A percentile compares a stretch with the other conserved stretches of the same genome.
Evolutionary conservation across 2,329 filamentous ascomycete genomes (phyloP).

Genomic region (Epichloe baconii): DNA sequence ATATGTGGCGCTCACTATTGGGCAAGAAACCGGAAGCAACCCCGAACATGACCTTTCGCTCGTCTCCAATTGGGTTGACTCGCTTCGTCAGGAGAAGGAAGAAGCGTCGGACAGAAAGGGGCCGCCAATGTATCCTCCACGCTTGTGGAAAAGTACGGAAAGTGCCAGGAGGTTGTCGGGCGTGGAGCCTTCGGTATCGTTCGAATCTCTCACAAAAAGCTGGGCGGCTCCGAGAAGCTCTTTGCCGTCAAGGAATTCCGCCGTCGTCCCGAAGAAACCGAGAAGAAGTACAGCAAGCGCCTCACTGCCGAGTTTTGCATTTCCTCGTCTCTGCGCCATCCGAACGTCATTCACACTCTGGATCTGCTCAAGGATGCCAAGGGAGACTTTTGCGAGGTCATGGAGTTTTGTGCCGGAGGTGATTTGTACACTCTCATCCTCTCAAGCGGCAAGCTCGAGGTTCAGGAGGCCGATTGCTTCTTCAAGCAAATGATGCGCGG

Average conservation of each 20-base stretch:
- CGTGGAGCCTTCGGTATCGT: constrained; percentile 96
- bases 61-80: constrained; percentile 93
- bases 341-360: constrained; percentile 95
- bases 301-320: constrained; percentile 97
- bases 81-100: constrained; percentile 78
- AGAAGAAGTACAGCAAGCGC: constrained; percentile 96
- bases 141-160: constrained; percentile 92
- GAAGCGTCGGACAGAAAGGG: constrained; percentile 68
- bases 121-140: constrained; percentile 58
- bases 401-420: constrained; percentile 97
- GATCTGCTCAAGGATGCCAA: constrained; percentile 93
- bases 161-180: constrained; percentile 93
- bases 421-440: constrained; percentile 91
- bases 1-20: constrained; percentile 79
- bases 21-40: constrained; percentile 68
- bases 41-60: constrained; percentile 76
- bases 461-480: constrained; percentile 88
- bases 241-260: constrained; percentile 98
- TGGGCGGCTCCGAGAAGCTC: constrained; percentile 76
- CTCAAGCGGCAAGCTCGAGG: constrained; percentile 80
- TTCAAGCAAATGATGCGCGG: constrained; percentile 99
- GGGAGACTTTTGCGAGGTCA: constrained; percentile 96
- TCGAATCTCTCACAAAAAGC: constrained; percentile 89
- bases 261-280: constrained; percentile 81
- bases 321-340: constrained; percentile 88